Evolutionary conservation across 2,329 filamentous ascomycete genomes (phyloP), one percentile per base, ranked within the genome.

Genomic region (Nothophoma quercina): DNA sequence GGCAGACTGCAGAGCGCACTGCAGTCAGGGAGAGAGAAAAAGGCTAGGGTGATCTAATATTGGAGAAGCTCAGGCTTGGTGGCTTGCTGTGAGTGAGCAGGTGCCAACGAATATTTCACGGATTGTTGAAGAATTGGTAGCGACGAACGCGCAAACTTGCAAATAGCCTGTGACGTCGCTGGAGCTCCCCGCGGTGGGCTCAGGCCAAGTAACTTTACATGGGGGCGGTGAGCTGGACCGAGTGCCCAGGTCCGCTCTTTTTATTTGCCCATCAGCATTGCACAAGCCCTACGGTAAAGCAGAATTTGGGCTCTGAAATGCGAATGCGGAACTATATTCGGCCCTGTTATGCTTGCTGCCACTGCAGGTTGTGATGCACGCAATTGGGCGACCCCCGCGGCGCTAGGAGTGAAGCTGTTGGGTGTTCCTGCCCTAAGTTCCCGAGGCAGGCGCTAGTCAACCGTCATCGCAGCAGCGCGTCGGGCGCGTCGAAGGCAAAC

Each of bases 21-120:
- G 47, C 49, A 57, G 52, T 43, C 36, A 41, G 50, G n/a, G n/a
- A 46, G 32, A 40, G 45, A 39, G 36, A 43, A 57, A 47, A 51
- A 40, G 47, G 36, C 50, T 57, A 45, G 59, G 45, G 35, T 29
- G 25, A 44, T 38, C 43, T 55, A 56, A 46, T 39, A 33, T 41
- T 55, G 49, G 28, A 47, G 19, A 38, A 30, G 28, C 36, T 28
- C 38, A 45, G 52, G 57, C 54, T 34, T 53, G 48, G 63, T 52
- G 58, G 53, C 50, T 58, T 58, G 59, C 58, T 56, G 45, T 15
- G 28, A 25, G 35, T 15, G 44, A 36, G n/a, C 8, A 40, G n/a
- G 25, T 18, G 41, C 41, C 46, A 45, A 55, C 52, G 36, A 50
- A 34, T 33, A 32, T 43, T 51, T 46, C 18, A 34, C 29, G 38